Evolutionary conservation across 176 grass and related monocot genomes (phyloP).

Genomic region (Juncus inflexus): DNA sequence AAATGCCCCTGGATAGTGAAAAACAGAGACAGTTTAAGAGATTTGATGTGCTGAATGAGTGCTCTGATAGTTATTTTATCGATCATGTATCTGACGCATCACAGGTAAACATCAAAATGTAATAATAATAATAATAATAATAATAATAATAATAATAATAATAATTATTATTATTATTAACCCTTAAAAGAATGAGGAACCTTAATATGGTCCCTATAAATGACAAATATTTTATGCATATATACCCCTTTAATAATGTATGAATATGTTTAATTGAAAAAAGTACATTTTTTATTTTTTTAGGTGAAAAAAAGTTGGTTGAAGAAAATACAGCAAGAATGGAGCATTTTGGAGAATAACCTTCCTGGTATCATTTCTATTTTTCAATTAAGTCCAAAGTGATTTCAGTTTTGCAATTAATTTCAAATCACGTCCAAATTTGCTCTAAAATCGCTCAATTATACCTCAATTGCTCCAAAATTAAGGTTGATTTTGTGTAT

Average conservation of each 20-base stretch:
- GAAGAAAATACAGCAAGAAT: constrained; percentile 89
- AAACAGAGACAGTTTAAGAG: constrained; percentile 39
- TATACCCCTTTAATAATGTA: too few relatives aligned
- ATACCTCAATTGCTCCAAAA: too few relatives aligned
- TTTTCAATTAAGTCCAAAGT: background rate
- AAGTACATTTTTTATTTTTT: too few relatives aligned
- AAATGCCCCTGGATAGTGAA: constrained; percentile 33
- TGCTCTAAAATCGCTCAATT: too few relatives aligned
- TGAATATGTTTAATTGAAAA: background rate
- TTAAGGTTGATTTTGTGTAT: background rate
- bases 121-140: too few relatives aligned
- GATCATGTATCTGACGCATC: constrained; percentile 37
- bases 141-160: too few relatives aligned
- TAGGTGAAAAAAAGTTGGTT: constrained; percentile 83
- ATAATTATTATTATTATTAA: constrained; percentile 6
- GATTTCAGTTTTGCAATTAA: too few relatives aligned
- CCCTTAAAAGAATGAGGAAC: background rate
- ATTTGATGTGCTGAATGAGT: constrained; percentile 75
- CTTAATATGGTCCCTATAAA: too few relatives aligned
- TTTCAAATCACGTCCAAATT: too few relatives aligned
- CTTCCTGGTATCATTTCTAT: constrained; percentile 50
- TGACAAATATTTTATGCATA: too few relatives aligned
- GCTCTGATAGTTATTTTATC: constrained; percentile 77
- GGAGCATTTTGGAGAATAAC: constrained; percentile 74
- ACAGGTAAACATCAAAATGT: constrained; percentile 15